A percentile compares a stretch with the other conserved stretches of the same genome.
Evolutionary conservation across 805 yeast genomes (phyloP).

Genomic region (Nakazawaea peltata): DNA sequence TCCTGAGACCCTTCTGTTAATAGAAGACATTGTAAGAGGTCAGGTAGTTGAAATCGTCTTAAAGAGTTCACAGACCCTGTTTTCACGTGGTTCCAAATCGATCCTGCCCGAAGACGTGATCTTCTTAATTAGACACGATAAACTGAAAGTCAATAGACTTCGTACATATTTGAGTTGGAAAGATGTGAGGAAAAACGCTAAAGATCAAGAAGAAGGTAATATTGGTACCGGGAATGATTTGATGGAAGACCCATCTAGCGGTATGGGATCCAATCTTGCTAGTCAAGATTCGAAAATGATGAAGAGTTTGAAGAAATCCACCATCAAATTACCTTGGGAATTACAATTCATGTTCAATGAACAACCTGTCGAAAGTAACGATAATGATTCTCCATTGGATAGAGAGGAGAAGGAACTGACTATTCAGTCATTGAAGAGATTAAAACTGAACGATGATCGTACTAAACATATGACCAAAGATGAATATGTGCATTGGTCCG

Average conservation of each 20-base stretch:
- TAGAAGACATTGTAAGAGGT: slow-evolving; percentile 91
- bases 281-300: slow-evolving; percentile 36
- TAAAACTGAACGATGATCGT: slow-evolving; percentile 90
- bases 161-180: slow-evolving; percentile 94
- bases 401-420: slow-evolving; percentile 90
- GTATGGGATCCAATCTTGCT: slow-evolving; percentile 31
- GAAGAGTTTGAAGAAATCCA: slow-evolving; percentile 63
- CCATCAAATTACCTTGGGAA: slow-evolving; percentile 91
- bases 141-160: slow-evolving; percentile 85
- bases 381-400: slow-evolving; percentile 54
- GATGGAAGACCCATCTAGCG: slow-evolving; percentile 25
- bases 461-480: slow-evolving; percentile 92
- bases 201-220: slow-evolving; percentile 50
- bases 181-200: slow-evolving; percentile 80
- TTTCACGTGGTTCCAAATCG: slow-evolving; percentile 70
- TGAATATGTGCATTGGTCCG: slow-evolving; percentile 98
- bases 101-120: slow-evolving; percentile 91
- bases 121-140: slow-evolving; percentile 85
- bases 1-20: slow-evolving; percentile 80
- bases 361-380: slow-evolving; percentile 66
- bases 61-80: slow-evolving; percentile 74
- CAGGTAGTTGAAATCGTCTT: slow-evolving; percentile 82
- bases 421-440: slow-evolving; percentile 76
- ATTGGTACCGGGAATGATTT: slow-evolving; percentile 25
- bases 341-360: slow-evolving; percentile 88